Percentiles rank a stretch among this genome's conserved stretches.
Evolutionary conservation across 1,284 basidiomycete genomes (phyloP).

Genomic region (Kalmanozyma brasiliensis): DNA sequence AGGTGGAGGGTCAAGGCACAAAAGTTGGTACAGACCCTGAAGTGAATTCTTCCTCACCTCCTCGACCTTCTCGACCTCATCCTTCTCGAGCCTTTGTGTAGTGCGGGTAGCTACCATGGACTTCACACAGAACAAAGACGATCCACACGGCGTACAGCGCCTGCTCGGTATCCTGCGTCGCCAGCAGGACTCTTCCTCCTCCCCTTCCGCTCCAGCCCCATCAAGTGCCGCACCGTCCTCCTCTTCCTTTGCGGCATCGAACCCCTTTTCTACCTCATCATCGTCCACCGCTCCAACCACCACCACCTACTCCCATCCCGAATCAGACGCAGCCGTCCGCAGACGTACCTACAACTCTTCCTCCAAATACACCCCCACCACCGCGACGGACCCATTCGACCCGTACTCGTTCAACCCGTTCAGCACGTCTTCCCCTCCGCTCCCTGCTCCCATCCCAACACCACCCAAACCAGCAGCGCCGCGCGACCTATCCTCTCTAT

Average conservation of each 20-base stretch:
- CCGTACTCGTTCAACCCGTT: conserved; percentile 42
- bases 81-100: background rate
- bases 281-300: background rate
- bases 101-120: conserved; percentile 12
- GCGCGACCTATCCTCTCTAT: conserved; percentile 21
- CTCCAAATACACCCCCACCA: conserved; percentile 13
- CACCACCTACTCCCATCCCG: background rate
- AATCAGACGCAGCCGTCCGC: conserved; percentile 19
- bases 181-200: conserved; percentile 28
- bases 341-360: conserved; percentile 22
- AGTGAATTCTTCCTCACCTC: background rate
- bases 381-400: conserved; percentile 14
- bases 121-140: conserved; percentile 16
- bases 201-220: conserved; percentile 1
- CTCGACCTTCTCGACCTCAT: too few relatives aligned
- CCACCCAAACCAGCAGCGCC: conserved; percentile 6
- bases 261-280: conserved; percentile 3
- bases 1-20: conserved; percentile 4
- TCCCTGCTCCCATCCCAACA: conserved; percentile 6
- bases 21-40: conserved; percentile 1
- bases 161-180: conserved; percentile 35
- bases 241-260: conserved; percentile 1
- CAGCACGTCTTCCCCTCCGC: conserved; percentile 7
- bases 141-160: conserved; percentile 46
- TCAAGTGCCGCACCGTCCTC: background rate